phyloP scores from a whole-genome alignment of 2,329 filamentous ascomycete species.

The Botrytis medusae region DNA sequence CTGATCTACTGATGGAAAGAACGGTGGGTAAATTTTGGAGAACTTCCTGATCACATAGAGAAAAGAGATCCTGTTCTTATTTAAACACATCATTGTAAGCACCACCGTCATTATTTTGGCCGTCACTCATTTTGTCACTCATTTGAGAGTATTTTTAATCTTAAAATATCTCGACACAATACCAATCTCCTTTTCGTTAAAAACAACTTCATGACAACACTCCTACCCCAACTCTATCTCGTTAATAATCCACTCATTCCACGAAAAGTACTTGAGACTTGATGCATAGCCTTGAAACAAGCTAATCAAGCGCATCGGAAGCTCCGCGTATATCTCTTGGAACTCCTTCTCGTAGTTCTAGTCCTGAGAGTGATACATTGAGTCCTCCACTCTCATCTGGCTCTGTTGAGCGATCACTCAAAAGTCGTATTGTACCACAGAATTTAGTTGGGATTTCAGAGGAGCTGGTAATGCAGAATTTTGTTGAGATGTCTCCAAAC shows the following conservation, averaged over 20 bases:
- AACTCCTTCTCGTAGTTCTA: neutral
- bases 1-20: neutral
- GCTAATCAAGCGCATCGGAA: neutral
- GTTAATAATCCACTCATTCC: neutral
- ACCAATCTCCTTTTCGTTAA: neutral
- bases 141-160: neutral
- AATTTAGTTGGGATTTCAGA: neutral
- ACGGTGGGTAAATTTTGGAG: neutral
- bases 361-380: neutral
- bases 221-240: neutral
- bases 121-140: neutral
- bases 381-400: neutral
- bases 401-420: neutral
- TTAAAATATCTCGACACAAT: neutral
- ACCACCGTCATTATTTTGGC: neutral
- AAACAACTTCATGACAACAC: neutral
- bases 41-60: fast-evolving
- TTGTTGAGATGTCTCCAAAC: neutral
- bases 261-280: neutral
- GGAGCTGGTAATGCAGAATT: neutral
- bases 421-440: neutral
- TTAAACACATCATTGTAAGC: neutral
- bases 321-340: neutral
- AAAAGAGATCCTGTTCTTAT: neutral
- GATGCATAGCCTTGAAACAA: neutral